Evolutionary conservation across 257 asterid species (phyloP).

Genomic region (Striga asiatica): DNA sequence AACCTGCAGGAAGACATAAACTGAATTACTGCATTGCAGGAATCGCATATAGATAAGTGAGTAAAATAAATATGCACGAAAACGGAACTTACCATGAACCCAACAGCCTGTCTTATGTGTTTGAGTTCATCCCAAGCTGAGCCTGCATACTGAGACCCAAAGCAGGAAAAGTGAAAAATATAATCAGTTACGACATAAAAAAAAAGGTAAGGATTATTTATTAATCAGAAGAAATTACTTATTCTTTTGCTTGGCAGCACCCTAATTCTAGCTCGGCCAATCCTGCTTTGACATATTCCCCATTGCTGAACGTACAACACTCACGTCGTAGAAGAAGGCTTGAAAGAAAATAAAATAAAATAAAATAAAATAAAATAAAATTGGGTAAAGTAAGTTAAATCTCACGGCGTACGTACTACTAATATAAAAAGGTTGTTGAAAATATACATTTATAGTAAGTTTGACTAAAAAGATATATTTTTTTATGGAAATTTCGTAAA

Average conservation of each 20-base stretch:
- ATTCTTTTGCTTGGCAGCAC: slow-evolving; percentile 97
- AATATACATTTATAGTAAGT: too few species aligned
- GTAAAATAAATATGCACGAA: not conserved
- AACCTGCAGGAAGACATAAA: slow-evolving; percentile 1
- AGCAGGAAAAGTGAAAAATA: slow-evolving; percentile 5
- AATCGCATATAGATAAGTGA: not conserved
- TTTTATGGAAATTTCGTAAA: too few species aligned
- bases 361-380: too few species aligned
- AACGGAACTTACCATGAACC: slow-evolving; percentile 72
- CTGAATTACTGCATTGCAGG: not conserved
- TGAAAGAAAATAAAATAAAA: slow-evolving; percentile 2
- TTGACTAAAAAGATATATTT: too few species aligned
- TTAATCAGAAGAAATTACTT: slow-evolving; percentile 32
- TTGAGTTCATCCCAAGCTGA: slow-evolving; percentile 99
- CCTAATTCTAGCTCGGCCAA: slow-evolving; percentile 90
- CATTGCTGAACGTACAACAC: slow-evolving; percentile 95
- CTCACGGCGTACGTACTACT: too few species aligned
- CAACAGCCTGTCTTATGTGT: slow-evolving; percentile 95
- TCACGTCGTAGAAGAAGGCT: slow-evolving; percentile 98
- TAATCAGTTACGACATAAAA: not conserved
- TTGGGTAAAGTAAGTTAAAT: slow-evolving; percentile 4
- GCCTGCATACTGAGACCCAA: slow-evolving; percentile 76
- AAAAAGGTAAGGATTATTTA: too few species aligned
- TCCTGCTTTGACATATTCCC: slow-evolving; percentile 93
- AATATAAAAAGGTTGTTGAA: too few species aligned